These are phyloP conservation scores for Leccinum rimulosum DNA, from an alignment of 768 basidiomycete species.

Conservation along the genomic window DNA sequence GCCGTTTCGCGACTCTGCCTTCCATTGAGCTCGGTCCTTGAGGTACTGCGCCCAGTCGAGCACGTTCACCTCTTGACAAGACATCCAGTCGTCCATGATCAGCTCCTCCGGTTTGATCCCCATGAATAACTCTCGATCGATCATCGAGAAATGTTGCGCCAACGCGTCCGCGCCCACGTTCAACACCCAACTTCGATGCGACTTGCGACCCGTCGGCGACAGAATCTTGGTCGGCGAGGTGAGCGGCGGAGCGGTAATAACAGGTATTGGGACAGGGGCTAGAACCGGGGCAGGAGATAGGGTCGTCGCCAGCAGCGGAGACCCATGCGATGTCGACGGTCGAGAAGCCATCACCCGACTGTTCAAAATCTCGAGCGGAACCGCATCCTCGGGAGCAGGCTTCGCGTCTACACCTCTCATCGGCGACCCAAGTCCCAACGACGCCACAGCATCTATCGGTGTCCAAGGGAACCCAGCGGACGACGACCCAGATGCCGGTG, in stretches of 20 bases:
- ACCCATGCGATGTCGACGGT: conserved; percentile 34
- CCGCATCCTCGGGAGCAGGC: conserved; percentile 56
- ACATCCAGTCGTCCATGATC: conserved; percentile 70
- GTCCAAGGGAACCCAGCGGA: conserved; percentile 15
- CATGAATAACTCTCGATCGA: conserved; percentile 85
- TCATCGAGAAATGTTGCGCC: conserved; percentile 80
- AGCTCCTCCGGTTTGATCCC: conserved; percentile 85
- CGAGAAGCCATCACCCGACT: conserved; percentile 51
- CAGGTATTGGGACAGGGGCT: not conserved
- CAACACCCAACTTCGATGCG: conserved; percentile 74
- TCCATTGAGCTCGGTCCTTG: conserved; percentile 69
- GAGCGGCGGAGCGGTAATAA: conserved; percentile 1
- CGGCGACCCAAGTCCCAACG: conserved; percentile 25
- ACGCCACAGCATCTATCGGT: conserved; percentile 9
- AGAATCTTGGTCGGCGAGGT: conserved; percentile 36
- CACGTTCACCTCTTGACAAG: conserved; percentile 59
- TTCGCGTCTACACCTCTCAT: conserved; percentile 41
- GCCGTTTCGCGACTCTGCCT: conserved; percentile 53
- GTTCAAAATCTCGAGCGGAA: conserved; percentile 64
- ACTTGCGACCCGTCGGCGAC: conserved; percentile 38
- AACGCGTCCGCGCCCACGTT: conserved; percentile 56
- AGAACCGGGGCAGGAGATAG: conserved; percentile 2
- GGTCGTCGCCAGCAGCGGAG: conserved; percentile 18
- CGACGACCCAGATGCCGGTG: conserved; percentile 15
- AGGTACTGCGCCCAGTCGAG: conserved; percentile 84